Conservation (phyloP, 352 stramenopile species). For the Phytopythium delawarense region DNA sequence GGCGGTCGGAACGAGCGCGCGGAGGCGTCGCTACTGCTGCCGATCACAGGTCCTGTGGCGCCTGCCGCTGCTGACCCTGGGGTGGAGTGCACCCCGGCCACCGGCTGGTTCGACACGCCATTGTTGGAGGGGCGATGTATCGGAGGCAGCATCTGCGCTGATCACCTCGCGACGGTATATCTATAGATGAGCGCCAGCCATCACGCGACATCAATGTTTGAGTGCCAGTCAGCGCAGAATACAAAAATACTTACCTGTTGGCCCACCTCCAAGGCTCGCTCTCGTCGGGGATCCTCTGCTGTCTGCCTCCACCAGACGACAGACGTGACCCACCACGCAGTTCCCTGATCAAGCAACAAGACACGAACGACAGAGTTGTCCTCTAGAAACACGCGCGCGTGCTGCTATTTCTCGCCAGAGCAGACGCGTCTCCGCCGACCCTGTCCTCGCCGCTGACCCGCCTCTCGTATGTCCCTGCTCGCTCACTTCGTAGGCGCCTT, state of each 20-base stretch:
- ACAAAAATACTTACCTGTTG: background rate
- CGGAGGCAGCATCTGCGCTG: slow-evolving; percentile 1
- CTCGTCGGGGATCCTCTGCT: background rate
- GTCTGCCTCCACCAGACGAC: background rate
- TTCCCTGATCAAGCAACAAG: background rate
- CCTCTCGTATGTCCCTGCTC: slow-evolving; percentile 3
- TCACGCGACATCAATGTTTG: background rate
- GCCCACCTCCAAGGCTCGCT: background rate
- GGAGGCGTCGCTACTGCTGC: background rate
- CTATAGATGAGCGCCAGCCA: background rate
- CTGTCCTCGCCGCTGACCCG: background rate
- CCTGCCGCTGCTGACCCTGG: background rate
- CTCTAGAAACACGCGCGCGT: slow-evolving; percentile 4
- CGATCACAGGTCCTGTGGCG: background rate
- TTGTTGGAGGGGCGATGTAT: slow-evolving; percentile 4
- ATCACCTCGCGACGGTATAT: background rate
- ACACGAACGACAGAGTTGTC: background rate
- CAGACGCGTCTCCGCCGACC: background rate
- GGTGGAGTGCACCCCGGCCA: background rate
- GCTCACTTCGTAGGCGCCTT: slow-evolving; percentile 6
- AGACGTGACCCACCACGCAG: background rate
- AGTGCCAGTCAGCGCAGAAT: background rate
- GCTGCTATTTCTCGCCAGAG: slow-evolving; percentile 4
- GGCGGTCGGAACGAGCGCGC: background rate
- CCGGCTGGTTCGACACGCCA: slow-evolving; percentile 1